Evolutionary conservation across 192 early-diverging fungal species (phyloP).

Genomic region (Funneliformis geosporum): DNA sequence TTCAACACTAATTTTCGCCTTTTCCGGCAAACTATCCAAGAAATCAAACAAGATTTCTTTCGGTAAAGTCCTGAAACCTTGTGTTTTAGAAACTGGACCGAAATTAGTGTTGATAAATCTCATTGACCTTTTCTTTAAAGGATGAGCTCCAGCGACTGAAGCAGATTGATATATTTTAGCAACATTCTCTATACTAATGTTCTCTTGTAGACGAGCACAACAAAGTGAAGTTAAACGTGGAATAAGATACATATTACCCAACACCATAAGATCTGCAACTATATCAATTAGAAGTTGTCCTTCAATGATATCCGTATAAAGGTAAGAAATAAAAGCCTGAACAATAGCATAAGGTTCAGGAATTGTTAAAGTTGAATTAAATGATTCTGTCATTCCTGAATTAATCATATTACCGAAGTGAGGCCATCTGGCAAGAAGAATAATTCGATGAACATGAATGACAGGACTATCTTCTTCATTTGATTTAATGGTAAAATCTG

Average conservation of each 20-base stretch:
- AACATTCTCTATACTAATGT: constrained; percentile 56
- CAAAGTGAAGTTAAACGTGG: constrained; percentile 55
- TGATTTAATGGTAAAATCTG: constrained; percentile 55
- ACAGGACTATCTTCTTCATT: constrained; percentile 41
- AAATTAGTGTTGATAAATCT: constrained; percentile 61
- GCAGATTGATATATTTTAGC: constrained; percentile 59
- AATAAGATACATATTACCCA: constrained; percentile 63
- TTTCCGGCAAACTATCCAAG: constrained; percentile 60
- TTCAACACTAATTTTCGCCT: constrained; percentile 42
- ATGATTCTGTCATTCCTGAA: constrained; percentile 60
- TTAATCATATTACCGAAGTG: constrained; percentile 57
- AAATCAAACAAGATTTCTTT: constrained; percentile 57
- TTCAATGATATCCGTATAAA: constrained; percentile 61
- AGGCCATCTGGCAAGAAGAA: constrained; percentile 65
- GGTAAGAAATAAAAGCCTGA: constrained; percentile 53
- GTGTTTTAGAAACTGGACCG: constrained; percentile 59
- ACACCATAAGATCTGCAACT: constrained; percentile 56
- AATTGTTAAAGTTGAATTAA: constrained; percentile 45
- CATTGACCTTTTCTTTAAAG: constrained; percentile 53
- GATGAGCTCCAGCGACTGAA: constrained; percentile 49
- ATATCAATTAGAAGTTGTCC: constrained; percentile 40
- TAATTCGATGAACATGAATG: constrained; percentile 58
- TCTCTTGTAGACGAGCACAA: constrained; percentile 44
- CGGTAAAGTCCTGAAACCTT: constrained; percentile 54
- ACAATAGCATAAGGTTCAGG: constrained; percentile 56